Evolutionary conservation across 495 filamentous ascomycete species (phyloP).

Genomic region (Penicillium ochrochloron): DNA sequence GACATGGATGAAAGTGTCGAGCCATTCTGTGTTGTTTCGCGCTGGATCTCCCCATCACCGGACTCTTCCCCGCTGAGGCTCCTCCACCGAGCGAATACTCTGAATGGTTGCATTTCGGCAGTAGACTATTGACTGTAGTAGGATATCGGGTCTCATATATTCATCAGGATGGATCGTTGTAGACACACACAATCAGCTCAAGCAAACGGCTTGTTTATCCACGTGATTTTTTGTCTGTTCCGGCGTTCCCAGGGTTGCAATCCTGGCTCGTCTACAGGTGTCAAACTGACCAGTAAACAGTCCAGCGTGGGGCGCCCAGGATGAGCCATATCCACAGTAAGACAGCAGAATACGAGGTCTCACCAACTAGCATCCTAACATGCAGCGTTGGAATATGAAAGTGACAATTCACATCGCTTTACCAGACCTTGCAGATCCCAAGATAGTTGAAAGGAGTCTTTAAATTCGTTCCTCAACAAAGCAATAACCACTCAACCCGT

Average conservation of each 20-base stretch:
- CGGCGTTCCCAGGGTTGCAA: not conserved
- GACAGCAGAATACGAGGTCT: not conserved
- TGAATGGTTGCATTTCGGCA: not conserved
- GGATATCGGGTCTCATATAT: not conserved
- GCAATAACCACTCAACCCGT: not conserved
- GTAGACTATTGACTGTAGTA: not conserved
- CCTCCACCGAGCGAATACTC: not conserved
- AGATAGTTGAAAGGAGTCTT: not conserved
- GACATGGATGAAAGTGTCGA: not conserved
- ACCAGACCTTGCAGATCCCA: not conserved
- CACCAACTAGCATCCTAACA: not conserved
- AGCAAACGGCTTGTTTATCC: not conserved
- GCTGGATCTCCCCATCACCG: not conserved
- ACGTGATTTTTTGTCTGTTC: not conserved
- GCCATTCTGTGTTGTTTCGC: not conserved
- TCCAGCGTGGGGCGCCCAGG: not conserved
- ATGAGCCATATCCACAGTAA: slow-evolving; percentile 1
- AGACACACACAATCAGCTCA: not conserved
- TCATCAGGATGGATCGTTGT: not conserved
- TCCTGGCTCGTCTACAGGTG: not conserved
- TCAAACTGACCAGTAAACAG: not conserved
- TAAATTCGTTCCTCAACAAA: slow-evolving; percentile 14
- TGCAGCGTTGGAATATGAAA: not conserved
- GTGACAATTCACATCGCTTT: not conserved
- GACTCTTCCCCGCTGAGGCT: not conserved